Percentiles rank a stretch among this genome's conserved stretches.
Conservation (phyloP, 176 grass and related monocot species). For the Ensete glaucum region DNA sequence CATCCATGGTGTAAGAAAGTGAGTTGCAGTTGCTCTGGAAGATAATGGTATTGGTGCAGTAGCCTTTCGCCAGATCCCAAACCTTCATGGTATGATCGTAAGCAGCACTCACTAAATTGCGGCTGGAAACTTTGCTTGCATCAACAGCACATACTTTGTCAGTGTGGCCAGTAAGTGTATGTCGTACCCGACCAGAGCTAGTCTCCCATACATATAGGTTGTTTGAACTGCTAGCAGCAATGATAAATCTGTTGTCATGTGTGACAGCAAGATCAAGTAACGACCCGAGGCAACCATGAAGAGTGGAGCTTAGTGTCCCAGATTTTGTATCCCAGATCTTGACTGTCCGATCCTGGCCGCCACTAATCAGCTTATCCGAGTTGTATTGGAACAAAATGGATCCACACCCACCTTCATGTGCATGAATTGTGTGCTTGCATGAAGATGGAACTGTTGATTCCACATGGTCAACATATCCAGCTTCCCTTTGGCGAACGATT, state of each 20-base stretch:
- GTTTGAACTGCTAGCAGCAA: slow-evolving; percentile 95
- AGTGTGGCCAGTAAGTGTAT: slow-evolving; percentile 80
- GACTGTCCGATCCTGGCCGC: slow-evolving; percentile 82
- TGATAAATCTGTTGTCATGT: slow-evolving; percentile 80
- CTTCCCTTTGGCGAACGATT: slow-evolving; percentile 68
- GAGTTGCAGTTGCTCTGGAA: slow-evolving; percentile 79
- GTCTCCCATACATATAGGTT: slow-evolving; percentile 90
- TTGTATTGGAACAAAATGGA: slow-evolving; percentile 69
- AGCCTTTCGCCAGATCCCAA: slow-evolving; percentile 85
- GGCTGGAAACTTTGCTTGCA: slow-evolving; percentile 56
- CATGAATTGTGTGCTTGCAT: slow-evolving; percentile 57
- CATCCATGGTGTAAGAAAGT: slow-evolving; percentile 63
- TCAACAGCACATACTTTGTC: slow-evolving; percentile 87
- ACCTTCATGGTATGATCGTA: slow-evolving; percentile 92
- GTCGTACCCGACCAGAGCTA: slow-evolving; percentile 59
- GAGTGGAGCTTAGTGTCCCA: slow-evolving; percentile 50
- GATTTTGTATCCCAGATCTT: slow-evolving; percentile 87
- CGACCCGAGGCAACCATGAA: slow-evolving; percentile 76
- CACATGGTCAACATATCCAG: slow-evolving; percentile 45
- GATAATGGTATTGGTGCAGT: slow-evolving; percentile 87
- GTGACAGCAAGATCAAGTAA: slow-evolving; percentile 88
- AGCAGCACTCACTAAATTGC: slow-evolving; percentile 56
- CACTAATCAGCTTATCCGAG: slow-evolving; percentile 78
- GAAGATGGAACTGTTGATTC: slow-evolving; percentile 64
- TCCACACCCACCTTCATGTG: slow-evolving; percentile 90